Evolutionary conservation across 2,329 filamentous ascomycete genomes (phyloP).

Genomic region (Nothomitra cinnamomea): DNA sequence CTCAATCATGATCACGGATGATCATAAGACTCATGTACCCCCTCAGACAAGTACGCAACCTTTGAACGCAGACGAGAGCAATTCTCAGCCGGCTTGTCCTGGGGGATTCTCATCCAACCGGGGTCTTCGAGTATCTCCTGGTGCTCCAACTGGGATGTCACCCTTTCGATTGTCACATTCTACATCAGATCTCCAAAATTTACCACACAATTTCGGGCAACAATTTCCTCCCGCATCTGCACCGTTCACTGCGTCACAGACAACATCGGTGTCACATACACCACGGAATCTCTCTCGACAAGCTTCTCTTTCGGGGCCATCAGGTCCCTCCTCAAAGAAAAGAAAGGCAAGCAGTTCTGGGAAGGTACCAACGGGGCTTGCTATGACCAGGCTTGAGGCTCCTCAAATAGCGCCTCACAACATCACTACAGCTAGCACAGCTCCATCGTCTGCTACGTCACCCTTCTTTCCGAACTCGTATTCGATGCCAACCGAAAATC

Average conservation of each 20-base stretch:
- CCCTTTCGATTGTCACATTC: constrained; percentile 42
- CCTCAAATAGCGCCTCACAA: background rate
- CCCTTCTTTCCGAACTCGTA: constrained; percentile 32
- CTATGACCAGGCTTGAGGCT: constrained; percentile 67
- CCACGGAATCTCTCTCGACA: constrained; percentile 54
- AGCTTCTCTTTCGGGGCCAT: constrained; percentile 48
- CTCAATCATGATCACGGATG: constrained; percentile 92
- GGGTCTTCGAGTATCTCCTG: background rate
- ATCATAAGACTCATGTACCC: constrained; percentile 70
- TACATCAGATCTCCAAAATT: constrained; percentile 42
- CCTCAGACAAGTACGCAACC: constrained; percentile 9
- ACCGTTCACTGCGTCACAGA: constrained; percentile 15
- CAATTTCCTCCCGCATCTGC: constrained; percentile 23
- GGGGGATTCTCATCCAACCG: constrained; percentile 21
- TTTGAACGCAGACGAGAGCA: constrained; percentile 16
- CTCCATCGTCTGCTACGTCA: constrained; percentile 28
- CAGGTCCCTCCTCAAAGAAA: constrained; percentile 57
- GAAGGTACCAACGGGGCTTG: constrained; percentile 54
- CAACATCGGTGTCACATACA: constrained; percentile 31
- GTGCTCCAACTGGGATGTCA: constrained; percentile 14
- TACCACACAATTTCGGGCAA: constrained; percentile 34
- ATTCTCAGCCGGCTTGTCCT: constrained; percentile 24
- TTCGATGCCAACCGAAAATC: constrained; percentile 23
- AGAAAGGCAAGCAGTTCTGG: constrained; percentile 56
- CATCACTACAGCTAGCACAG: constrained; percentile 5